Percentiles rank a stretch among this genome's conserved stretches.
These are phyloP conservation scores for Phialocephala subalpina DNA, from an alignment of 2,329 filamentous ascomycete genomes.

Conservation along the genomic window DNA sequence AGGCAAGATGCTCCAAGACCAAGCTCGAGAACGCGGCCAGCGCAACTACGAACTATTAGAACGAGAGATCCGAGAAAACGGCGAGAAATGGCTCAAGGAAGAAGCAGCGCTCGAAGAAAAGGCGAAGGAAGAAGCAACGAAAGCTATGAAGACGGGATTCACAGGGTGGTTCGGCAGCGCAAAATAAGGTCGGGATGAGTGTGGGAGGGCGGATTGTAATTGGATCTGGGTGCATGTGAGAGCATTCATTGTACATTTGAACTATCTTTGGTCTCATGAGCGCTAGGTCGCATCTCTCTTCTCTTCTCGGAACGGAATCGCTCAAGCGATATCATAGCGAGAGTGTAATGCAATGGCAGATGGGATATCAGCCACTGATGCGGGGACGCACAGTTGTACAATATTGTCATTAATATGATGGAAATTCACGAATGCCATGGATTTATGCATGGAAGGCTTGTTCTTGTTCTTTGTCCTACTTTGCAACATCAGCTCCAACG, in stretches of 20 bases:
- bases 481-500: background rate
- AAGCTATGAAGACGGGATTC: constrained; percentile 86
- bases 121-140: constrained; percentile 88
- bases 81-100: constrained; percentile 94
- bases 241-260: constrained; percentile 28
- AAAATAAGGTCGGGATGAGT: constrained; percentile 8
- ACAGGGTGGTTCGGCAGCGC: constrained; percentile 58
- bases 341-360: constrained; percentile 8
- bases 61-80: constrained; percentile 90
- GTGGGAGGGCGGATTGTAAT: constrained; percentile 11
- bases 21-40: constrained; percentile 90
- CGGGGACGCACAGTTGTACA: constrained; percentile 28
- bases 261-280: constrained; percentile 21
- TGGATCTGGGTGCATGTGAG: constrained; percentile 15
- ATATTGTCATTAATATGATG: constrained; percentile 30
- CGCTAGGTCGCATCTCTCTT: constrained; percentile 30
- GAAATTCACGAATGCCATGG: constrained; percentile 2
- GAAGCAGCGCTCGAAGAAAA: constrained; percentile 90
- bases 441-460: constrained; percentile 2
- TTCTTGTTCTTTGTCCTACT: constrained; percentile 1
- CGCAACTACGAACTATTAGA: constrained; percentile 90
- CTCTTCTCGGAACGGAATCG: constrained; percentile 19
- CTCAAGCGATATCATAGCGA: constrained; percentile 27
- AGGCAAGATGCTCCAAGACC: constrained; percentile 97
- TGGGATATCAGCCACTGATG: constrained; percentile 10